Evolutionary conservation across 257 asterid genomes (phyloP).

Genomic region (Solanum medicagineum): DNA sequence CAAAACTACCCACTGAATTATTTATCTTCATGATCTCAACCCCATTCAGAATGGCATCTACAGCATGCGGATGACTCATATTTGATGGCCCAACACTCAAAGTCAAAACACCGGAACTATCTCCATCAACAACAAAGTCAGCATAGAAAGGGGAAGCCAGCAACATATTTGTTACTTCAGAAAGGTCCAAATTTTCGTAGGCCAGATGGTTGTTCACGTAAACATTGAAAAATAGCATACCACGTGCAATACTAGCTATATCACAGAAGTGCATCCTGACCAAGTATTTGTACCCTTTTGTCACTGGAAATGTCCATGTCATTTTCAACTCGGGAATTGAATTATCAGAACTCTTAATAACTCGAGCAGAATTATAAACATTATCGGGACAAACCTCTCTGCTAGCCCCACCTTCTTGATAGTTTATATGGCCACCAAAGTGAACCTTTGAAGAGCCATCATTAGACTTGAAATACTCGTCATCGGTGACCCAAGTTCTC

Average conservation of each 20-base stretch:
- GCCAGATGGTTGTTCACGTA: conserved; percentile 67
- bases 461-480: conserved; percentile 19
- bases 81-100: conserved; percentile 76
- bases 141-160: conserved; percentile 92
- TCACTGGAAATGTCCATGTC: conserved; percentile 57
- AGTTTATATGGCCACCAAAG: conserved; percentile 58
- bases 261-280: conserved; percentile 89
- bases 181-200: conserved; percentile 61
- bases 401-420: conserved; percentile 63
- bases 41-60: conserved; percentile 80
- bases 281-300: conserved; percentile 47
- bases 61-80: conserved; percentile 44
- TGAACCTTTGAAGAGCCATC: conserved; percentile 23
- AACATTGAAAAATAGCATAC: conserved; percentile 66
- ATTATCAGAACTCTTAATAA: conserved; percentile 38
- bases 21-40: conserved; percentile 75
- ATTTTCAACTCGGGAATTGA: conserved; percentile 35
- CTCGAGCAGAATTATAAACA: conserved; percentile 68
- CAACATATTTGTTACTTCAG: conserved; percentile 26
- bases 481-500: conserved; percentile 90
- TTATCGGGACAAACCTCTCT: conserved; percentile 92
- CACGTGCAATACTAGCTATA: conserved; percentile 53
- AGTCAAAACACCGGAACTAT: conserved; percentile 23
- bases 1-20: conserved; percentile 65
- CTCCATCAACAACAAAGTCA: conserved; percentile 54